Evolutionary conservation across 345 rosid genomes (phyloP).

Genomic region (Pseudoturritis turrita): DNA sequence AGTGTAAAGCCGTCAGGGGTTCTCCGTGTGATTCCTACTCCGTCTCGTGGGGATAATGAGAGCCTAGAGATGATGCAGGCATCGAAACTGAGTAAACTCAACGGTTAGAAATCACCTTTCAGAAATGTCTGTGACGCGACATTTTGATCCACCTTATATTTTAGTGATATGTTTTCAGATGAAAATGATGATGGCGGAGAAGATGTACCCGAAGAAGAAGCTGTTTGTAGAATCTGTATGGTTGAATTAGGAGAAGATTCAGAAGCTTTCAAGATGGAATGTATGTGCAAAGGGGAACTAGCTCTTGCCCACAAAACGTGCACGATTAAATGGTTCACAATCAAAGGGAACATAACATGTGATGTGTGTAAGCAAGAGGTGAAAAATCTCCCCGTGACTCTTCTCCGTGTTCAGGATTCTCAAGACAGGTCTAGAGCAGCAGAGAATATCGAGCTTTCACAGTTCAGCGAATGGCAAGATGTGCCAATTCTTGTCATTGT

Average conservation of each 20-base stretch:
- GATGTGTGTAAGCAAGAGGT: conserved; percentile 94
- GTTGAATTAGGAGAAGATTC: conserved; percentile 79
- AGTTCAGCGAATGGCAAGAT: conserved; percentile 81
- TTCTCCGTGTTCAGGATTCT: conserved; percentile 61
- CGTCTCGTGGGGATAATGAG: conserved; percentile 10
- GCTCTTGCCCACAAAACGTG: conserved; percentile 83
- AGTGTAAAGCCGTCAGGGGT: conserved; percentile 36
- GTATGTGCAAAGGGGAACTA: conserved; percentile 93
- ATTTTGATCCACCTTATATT: background rate
- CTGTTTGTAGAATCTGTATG: conserved; percentile 91
- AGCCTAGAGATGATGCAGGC: conserved; percentile 21
- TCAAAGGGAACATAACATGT: conserved; percentile 90
- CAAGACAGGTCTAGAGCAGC: conserved; percentile 40
- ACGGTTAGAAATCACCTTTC: conserved; percentile 4
- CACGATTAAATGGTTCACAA: conserved; percentile 87
- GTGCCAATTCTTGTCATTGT: conserved; percentile 68
- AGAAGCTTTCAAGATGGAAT: conserved; percentile 90
- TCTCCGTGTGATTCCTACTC: conserved; percentile 67
- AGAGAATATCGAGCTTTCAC: conserved; percentile 29
- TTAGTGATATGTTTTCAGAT: conserved; percentile 53
- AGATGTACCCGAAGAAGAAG: conserved; percentile 82
- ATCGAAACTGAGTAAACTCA: background rate
- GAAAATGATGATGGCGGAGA: conserved; percentile 51
- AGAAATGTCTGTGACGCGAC: background rate
- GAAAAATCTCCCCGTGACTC: conserved; percentile 81